A percentile compares a stretch with the other conserved stretches of the same genome.
Conservation (phyloP, 2,329 filamentous ascomycete species). For the Teratosphaeria pseudoeucalypti region DNA sequence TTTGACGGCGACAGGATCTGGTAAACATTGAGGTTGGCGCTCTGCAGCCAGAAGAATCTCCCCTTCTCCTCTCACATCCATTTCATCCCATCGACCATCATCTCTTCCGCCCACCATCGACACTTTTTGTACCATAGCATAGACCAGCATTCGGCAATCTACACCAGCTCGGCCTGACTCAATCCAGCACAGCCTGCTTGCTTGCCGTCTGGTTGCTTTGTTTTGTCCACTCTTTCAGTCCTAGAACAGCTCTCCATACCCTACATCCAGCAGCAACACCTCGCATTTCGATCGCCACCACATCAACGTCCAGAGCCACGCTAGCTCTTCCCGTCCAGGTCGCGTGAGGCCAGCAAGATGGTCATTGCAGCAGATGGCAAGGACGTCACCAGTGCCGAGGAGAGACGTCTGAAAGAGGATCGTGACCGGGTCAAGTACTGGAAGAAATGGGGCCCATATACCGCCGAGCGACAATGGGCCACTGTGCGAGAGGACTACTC, state of each 20-base stretch:
- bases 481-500: slow-evolving; percentile 70
- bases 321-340: neutral
- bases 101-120: neutral
- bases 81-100: neutral
- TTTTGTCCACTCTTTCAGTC: neutral
- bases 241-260: neutral
- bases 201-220: neutral
- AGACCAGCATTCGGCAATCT: neutral
- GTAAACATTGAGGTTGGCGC: neutral
- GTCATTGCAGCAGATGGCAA: slow-evolving; percentile 81
- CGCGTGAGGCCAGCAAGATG: slow-evolving; percentile 44
- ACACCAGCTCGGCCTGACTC: neutral
- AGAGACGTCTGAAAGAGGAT: slow-evolving; percentile 81
- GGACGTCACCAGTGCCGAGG: slow-evolving; percentile 80
- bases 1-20: neutral
- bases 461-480: slow-evolving; percentile 90
- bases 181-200: neutral
- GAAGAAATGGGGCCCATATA: slow-evolving; percentile 97
- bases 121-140: neutral
- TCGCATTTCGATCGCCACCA: neutral
- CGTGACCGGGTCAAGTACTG: slow-evolving; percentile 77
- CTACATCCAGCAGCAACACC: neutral
- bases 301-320: neutral
- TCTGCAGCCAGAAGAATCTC: neutral
- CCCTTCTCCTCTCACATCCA: neutral